These are phyloP conservation scores for Coemansia sp. DNA, from an alignment of 192 early-diverging fungal species.

Conservation along the genomic window DNA sequence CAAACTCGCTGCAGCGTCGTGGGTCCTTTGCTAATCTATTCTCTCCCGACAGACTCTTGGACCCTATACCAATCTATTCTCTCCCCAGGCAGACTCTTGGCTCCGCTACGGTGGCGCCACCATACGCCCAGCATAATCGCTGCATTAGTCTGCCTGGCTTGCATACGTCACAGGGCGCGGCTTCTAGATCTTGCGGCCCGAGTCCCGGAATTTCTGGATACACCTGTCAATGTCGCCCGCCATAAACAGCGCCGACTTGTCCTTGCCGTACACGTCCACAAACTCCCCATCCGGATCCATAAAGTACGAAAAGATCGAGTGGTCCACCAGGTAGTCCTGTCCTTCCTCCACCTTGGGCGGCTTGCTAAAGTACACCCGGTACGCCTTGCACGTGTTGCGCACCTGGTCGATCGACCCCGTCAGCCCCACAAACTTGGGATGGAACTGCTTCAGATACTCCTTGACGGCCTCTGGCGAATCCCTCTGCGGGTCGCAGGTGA, in stretches of 20 bases:
- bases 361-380: slow-evolving; percentile 90
- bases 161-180: not conserved
- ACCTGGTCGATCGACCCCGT: slow-evolving; percentile 85
- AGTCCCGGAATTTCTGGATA: not conserved
- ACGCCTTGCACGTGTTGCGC: slow-evolving; percentile 76
- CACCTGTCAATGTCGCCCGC: slow-evolving; percentile 21
- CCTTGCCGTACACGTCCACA: slow-evolving; percentile 85
- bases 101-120: no score
- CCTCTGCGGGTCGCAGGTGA: slow-evolving; percentile 94
- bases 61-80: no score
- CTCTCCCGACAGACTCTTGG: no score
- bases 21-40: no score
- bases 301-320: slow-evolving; percentile 97
- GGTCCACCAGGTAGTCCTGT: slow-evolving; percentile 95
- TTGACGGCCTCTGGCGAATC: slow-evolving; percentile 78
- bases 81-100: no score
- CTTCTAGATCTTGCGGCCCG: slow-evolving; percentile 2
- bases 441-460: slow-evolving; percentile 82
- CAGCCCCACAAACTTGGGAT: slow-evolving; percentile 86
- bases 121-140: no score
- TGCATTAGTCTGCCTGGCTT: no score
- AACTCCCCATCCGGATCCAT: slow-evolving; percentile 89
- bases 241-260: slow-evolving; percentile 44
- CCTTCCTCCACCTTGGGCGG: slow-evolving; percentile 74
- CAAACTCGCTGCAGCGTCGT: no score